Base-by-base conservation (phyloP, 768 basidiomycete species). In the Leccinum obscurum region DNA sequence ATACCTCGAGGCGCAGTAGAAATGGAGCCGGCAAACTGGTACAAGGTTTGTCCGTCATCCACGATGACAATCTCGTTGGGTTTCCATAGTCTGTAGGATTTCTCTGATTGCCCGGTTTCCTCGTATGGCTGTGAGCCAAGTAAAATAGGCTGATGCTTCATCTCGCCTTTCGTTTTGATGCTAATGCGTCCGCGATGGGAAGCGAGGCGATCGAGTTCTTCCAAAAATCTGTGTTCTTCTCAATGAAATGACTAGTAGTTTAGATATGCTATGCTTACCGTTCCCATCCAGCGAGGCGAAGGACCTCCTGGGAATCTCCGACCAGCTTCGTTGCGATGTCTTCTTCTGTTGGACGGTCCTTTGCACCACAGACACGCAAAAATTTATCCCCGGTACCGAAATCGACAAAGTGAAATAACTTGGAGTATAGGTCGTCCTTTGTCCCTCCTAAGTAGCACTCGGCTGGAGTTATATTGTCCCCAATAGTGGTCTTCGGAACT, bases 1-100 rank as follows among this genome's bases (percentile, higher is more conserved):
- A 95, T 92, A 70, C 97, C 94, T 69, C 93, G 90, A 0, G 91
- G 89, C 4, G 89, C 90, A 11, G 81, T 81, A 65, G 86, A 89
- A 7, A 95, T 76, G 2, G 80, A 79, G 39, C 86, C 85, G 4
- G 85, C 85, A 69, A 95, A 95, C 11, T 87, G 78, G 61, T 90
- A 86, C 65, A 87, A 84, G 6, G 86, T 77, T 52, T 89, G 87
- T 4, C 85, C 85, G 67, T 96, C 92, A 69, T 98, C 93, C 9
- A 90, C 89, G 49, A 96, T 82, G 26, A 92, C 82, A 14, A 93
- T 85, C 64, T 90, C 81, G 52, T 79, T 78, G 1, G 92, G 83
- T 58, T 75, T 76, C 59, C 84, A 81, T 37, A 95, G 77, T 87
- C 67, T 89, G 88, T 60, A 82, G 77, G 22, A 80, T 67, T 58